phyloP scores from a whole-genome alignment of 2,329 filamentous ascomycete species.

The Teratosphaeriaceae sp. region DNA sequence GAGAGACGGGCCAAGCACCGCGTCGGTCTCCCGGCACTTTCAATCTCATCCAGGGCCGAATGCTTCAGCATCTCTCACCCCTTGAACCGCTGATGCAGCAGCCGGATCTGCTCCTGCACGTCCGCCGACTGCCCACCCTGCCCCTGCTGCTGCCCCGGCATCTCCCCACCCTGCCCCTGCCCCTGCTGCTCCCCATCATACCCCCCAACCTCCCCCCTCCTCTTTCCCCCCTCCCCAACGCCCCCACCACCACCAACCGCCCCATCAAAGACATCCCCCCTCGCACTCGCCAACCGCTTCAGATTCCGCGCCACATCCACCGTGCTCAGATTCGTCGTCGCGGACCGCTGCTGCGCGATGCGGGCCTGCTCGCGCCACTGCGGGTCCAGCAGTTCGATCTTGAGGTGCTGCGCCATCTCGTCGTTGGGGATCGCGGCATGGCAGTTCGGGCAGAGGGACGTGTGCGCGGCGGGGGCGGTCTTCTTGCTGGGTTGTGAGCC shows the following conservation, averaged over 20 bases:
- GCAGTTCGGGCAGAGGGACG: constrained; percentile 86
- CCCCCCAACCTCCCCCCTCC: constrained; percentile 61
- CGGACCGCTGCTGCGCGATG: constrained; percentile 70
- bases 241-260: constrained; percentile 56
- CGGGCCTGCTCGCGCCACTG: constrained; percentile 94
- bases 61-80: too few relatives aligned
- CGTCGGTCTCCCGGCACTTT: neutral
- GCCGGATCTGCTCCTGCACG: constrained; percentile 30
- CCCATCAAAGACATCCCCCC: constrained; percentile 82
- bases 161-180: constrained; percentile 45
- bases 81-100: constrained; percentile 24
- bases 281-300: constrained; percentile 86
- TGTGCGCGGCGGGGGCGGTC: constrained; percentile 48
- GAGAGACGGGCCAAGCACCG: neutral
- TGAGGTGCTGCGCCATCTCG: constrained; percentile 88
- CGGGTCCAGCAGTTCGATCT: constrained; percentile 89
- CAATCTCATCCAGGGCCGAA: neutral
- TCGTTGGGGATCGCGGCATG: constrained; percentile 79
- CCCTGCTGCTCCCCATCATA: too few relatives aligned
- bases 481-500: constrained; percentile 63
- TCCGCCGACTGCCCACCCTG: constrained; percentile 57
- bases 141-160: too few relatives aligned
- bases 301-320: constrained; percentile 88
- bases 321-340: constrained; percentile 79
- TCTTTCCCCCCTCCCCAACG: constrained; percentile 53